Evolutionary conservation across 129 eudicot species (phyloP).

Genomic region (Flaveria sonorensis): DNA sequence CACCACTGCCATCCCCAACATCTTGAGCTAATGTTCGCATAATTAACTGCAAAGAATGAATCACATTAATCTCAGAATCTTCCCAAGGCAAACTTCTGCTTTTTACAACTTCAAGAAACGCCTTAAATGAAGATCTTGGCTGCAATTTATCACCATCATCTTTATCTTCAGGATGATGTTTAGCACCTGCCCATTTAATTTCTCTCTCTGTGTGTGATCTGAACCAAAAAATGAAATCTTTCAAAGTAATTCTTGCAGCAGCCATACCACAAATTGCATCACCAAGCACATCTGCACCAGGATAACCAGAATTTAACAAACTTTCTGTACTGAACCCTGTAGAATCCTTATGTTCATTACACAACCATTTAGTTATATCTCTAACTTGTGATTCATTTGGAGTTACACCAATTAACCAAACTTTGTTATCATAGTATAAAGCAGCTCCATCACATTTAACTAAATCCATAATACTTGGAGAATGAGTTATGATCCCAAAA

Average conservation of each 20-base stretch:
- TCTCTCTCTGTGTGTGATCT: conserved; percentile 64
- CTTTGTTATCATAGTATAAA: conserved; percentile 40
- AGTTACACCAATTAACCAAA: conserved; percentile 57
- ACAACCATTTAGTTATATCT: conserved; percentile 59
- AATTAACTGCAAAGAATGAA: conserved; percentile 75
- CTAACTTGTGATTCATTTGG: conserved; percentile 59
- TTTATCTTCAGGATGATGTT: conserved; percentile 59
- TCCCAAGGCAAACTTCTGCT: conserved; percentile 67
- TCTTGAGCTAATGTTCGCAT: conserved; percentile 53
- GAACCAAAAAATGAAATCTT: conserved; percentile 70
- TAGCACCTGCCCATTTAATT: conserved; percentile 72
- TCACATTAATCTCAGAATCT: conserved; percentile 59
- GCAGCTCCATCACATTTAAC: conserved; percentile 83
- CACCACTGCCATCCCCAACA: conserved; percentile 24
- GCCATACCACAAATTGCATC: conserved; percentile 82
- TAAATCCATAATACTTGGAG: conserved; percentile 70
- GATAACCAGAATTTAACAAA: conserved; percentile 59
- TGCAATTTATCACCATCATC: conserved; percentile 60
- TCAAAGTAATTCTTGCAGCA: conserved; percentile 46
- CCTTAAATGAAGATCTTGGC: conserved; percentile 69
- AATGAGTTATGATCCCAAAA: conserved; percentile 53
- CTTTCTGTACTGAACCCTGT: conserved; percentile 69
- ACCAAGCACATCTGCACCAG: conserved; percentile 58
- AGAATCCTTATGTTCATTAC: conserved; percentile 46
- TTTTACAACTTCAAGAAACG: conserved; percentile 68